phyloP scores from a whole-genome alignment of 2,329 filamentous ascomycete species.

The Botryotinia narcissicola region DNA sequence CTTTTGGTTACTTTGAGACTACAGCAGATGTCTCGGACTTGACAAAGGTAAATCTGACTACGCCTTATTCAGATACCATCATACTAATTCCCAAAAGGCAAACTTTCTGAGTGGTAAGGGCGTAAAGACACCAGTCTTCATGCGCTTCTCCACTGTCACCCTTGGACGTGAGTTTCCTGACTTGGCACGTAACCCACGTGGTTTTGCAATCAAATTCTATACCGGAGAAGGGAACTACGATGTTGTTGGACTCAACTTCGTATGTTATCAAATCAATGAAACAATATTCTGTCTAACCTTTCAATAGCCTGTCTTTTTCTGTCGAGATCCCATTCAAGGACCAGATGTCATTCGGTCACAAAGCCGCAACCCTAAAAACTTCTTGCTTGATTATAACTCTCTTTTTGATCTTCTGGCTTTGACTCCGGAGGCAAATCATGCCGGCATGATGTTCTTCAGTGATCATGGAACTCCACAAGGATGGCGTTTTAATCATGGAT shows the following conservation, averaged over 20 bases:
- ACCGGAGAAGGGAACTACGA: conserved; percentile 52
- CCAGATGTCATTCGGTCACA: conserved; percentile 71
- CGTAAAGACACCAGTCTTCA: conserved; percentile 62
- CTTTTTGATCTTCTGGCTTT: conserved; percentile 28
- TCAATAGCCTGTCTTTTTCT: conserved; percentile 61
- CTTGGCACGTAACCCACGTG: conserved; percentile 45
- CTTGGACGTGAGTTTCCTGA: conserved; percentile 47
- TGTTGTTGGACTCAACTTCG: conserved; percentile 4
- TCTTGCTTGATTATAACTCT: conserved; percentile 35
- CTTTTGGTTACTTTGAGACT: conserved; percentile 26
- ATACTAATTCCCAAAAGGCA: background rate
- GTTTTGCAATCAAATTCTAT: conserved; percentile 50
- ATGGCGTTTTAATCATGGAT: conserved; percentile 54
- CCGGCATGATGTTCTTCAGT: conserved; percentile 57
- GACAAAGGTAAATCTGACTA: conserved; percentile 37
- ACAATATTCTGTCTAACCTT: background rate
- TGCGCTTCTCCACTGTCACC: conserved; percentile 56
- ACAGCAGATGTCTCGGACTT: conserved; percentile 36
- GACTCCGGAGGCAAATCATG: conserved; percentile 53
- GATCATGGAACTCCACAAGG: conserved; percentile 55
- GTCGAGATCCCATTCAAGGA: conserved; percentile 69
- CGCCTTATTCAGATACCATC: background rate
- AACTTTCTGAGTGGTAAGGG: conserved; percentile 55
- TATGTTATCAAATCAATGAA: background rate
- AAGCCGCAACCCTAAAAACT: conserved; percentile 59